These are phyloP conservation scores for Ramularia endophylla DNA, from an alignment of 2,329 filamentous ascomycete genomes.

Conservation along the genomic window DNA sequence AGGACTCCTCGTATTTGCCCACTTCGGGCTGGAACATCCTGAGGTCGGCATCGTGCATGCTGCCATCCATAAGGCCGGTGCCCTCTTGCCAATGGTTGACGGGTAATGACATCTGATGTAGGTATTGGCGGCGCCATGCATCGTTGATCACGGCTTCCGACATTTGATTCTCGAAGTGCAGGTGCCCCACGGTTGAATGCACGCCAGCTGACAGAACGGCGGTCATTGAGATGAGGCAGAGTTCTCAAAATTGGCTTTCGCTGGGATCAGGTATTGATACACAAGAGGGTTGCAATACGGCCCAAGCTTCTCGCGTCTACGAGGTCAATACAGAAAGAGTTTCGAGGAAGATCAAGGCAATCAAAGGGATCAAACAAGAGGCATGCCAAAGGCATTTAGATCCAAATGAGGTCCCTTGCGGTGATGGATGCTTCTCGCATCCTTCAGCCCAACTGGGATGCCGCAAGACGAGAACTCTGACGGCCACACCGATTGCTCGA, in stretches of 20 bases:
- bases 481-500: constrained; percentile 14
- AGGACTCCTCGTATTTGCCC: constrained; percentile 16
- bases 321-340: too few relatives aligned
- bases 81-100: constrained; percentile 16
- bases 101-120: constrained; percentile 15
- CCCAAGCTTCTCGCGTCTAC: constrained; percentile 6
- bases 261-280: too few relatives aligned
- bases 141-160: constrained; percentile 13
- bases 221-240: constrained; percentile 19
- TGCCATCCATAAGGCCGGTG: constrained; percentile 10
- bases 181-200: constrained; percentile 11
- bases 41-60: constrained; percentile 25
- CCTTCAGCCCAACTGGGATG: too few relatives aligned
- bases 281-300: constrained; percentile 20
- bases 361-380: too few relatives aligned
- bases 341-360: too few relatives aligned
- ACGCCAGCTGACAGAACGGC: constrained; percentile 13
- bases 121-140: constrained; percentile 18
- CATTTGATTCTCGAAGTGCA: constrained; percentile 12
- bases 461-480: background rate
- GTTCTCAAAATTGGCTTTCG: constrained; percentile 19
- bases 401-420: too few relatives aligned
- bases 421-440: too few relatives aligned
- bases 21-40: constrained; percentile 22
- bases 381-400: too few relatives aligned